These are phyloP conservation scores for Penicillium freii DNA, from an alignment of 2,329 filamentous ascomycete species.

Conservation along the genomic window DNA sequence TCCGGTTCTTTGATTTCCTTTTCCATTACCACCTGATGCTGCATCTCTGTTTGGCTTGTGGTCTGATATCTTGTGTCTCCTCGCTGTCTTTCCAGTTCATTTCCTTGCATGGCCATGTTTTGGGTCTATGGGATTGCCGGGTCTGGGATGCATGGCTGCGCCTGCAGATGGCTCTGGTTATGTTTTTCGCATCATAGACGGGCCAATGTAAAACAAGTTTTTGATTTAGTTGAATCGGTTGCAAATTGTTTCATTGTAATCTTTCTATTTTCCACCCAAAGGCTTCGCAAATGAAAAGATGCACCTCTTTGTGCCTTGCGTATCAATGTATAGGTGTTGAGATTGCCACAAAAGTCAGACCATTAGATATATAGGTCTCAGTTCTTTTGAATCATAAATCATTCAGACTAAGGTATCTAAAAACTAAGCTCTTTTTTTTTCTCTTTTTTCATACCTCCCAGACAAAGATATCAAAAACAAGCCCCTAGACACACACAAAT, in stretches of 20 bases:
- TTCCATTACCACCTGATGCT: slow-evolving; percentile 27
- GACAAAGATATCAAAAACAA: not conserved
- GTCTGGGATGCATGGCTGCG: slow-evolving; percentile 28
- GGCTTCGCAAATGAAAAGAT: not conserved
- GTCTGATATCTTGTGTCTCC: slow-evolving; percentile 22
- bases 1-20: slow-evolving; percentile 26
- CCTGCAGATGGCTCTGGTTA: slow-evolving; percentile 29
- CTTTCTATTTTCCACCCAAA: not conserved
- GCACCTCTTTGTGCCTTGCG: not conserved
- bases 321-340: not conserved
- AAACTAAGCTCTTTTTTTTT: not conserved
- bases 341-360: not conserved
- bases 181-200: slow-evolving; percentile 41
- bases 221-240: slow-evolving; percentile 4
- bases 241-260: not conserved
- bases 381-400: not conserved
- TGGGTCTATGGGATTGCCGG: slow-evolving; percentile 23
- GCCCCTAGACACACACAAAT: not conserved
- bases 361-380: not conserved
- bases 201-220: slow-evolving; percentile 41
- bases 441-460: too few species aligned
- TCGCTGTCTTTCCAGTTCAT: slow-evolving; percentile 20
- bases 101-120: slow-evolving; percentile 27
- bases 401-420: not conserved
- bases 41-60: slow-evolving; percentile 19